Evolutionary conservation across 202 grass and related monocot genomes (phyloP), one percentile per base, ranked within the genome.

Genomic region (Saccharum hybrid): DNA sequence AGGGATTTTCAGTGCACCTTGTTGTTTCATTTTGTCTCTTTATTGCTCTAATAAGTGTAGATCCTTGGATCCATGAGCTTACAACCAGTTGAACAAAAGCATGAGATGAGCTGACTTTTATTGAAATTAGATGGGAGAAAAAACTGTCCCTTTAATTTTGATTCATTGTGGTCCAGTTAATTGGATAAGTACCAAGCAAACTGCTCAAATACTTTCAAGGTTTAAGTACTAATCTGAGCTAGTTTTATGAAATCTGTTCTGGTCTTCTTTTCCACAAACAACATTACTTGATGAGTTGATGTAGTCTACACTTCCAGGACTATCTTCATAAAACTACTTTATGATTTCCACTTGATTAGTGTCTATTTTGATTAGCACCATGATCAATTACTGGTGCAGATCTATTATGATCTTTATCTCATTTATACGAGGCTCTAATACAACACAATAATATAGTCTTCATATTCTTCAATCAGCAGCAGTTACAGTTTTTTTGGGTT

Each of bases 401-500:
- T 75, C 85, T 69, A 72, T 74, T 82, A 49, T 61, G 57, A 52
- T 74, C 10, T 66, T 10, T 42, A 30, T 60, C 37, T 18, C 48
- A 68, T 34, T 85, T 23, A 15, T 13, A 45, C 28, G 34, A 81
- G 26, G 48, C 41, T 84, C 45, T 76, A 30, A 80, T 75, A 64
- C 21, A 77, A 21, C 7, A 63, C 56, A 45, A 45, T 42, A 33
- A 21, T 23, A 8, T 84, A 71, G 19, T 82, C 11, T 49, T 63
- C 16, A 73, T 71, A 63, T 69, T 81, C 77, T 75, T 71, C 42
- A 65, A 30, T 14, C 60, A 61, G 28, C 6, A 0, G 31, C 12
- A 43, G 19, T 72, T 73, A 80, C n/a, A 66, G 74, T 68, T 85
- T 21, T 23, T 62, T 23, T 23, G 26, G 33, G 75, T 87, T 75